Evolutionary conservation across 495 filamentous ascomycete species (phyloP).

Genomic region (Copromyces sp.): DNA sequence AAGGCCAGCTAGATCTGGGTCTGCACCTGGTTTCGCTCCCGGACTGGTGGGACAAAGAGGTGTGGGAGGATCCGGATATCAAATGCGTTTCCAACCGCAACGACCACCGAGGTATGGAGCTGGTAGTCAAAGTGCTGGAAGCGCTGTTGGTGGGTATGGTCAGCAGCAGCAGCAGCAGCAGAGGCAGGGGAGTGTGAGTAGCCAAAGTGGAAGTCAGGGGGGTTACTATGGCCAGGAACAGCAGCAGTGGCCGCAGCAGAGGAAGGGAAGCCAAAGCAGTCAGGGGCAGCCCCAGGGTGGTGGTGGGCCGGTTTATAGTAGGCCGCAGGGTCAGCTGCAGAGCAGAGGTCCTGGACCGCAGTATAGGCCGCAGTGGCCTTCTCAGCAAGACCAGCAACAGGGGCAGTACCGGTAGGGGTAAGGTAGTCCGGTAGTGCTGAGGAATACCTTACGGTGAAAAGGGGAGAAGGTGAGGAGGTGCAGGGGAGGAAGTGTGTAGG

Average conservation of each 20-base stretch:
- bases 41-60: neutral
- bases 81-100: neutral
- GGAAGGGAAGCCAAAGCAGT: neutral
- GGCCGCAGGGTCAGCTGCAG: neutral
- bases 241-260: neutral
- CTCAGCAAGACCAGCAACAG: neutral
- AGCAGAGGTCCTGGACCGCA: neutral
- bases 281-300: neutral
- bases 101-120: neutral
- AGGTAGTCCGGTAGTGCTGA: too few relatives aligned
- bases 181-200: neutral
- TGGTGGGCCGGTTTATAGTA: neutral
- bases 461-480: neutral
- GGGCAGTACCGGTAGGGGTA: neutral
- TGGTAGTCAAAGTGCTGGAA: neutral
- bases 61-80: neutral
- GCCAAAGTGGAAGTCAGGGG: neutral
- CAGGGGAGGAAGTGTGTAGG: neutral
- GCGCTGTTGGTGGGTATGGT: neutral
- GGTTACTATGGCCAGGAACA: neutral
- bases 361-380: neutral
- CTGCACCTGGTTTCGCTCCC: accelerated
- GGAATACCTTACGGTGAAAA: too few relatives aligned
- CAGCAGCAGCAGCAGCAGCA: neutral
- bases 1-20: neutral